These are phyloP conservation scores for Ophiostoma triangulosporum DNA, from an alignment of 2,329 filamentous ascomycete species.

Conservation along the genomic window DNA sequence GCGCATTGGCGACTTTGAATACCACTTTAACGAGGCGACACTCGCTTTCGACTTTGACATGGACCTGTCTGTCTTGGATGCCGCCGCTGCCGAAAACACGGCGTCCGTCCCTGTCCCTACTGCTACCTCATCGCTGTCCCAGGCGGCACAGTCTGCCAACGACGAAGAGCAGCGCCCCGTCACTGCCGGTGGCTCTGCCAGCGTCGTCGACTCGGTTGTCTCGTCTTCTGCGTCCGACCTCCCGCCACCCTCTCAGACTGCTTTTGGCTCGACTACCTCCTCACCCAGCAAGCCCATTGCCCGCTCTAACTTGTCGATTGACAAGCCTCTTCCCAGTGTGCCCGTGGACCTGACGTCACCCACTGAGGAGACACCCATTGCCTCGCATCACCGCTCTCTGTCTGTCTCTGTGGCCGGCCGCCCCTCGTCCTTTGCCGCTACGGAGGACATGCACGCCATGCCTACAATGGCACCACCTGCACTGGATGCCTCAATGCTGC, in stretches of 20 bases:
- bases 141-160: slow-evolving; percentile 19
- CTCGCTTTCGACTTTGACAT: slow-evolving; percentile 33
- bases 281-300: slow-evolving; percentile 14
- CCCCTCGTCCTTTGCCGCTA: slow-evolving; percentile 25
- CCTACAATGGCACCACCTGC: background rate
- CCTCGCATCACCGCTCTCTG: slow-evolving; percentile 19
- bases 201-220: slow-evolving; percentile 17
- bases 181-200: slow-evolving; percentile 20
- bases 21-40: slow-evolving; percentile 50
- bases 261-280: slow-evolving; percentile 2
- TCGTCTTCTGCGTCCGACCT: slow-evolving; percentile 21
- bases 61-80: slow-evolving; percentile 41
- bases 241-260: background rate
- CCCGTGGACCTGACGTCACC: slow-evolving; percentile 35
- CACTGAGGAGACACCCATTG: slow-evolving; percentile 16
- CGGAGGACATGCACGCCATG: slow-evolving; percentile 22
- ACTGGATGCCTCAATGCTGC: background rate
- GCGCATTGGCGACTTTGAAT: slow-evolving; percentile 80
- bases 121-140: slow-evolving; percentile 17
- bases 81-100: slow-evolving; percentile 23
- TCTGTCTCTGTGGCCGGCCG: slow-evolving; percentile 24
- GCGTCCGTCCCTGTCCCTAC: slow-evolving; percentile 11
- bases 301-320: slow-evolving; percentile 33
- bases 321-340: slow-evolving; percentile 56
- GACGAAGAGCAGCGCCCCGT: slow-evolving; percentile 6